These are phyloP conservation scores for Crithidia brevicula DNA, from an alignment of 208 protist genomes.

Conservation along the genomic window DNA sequence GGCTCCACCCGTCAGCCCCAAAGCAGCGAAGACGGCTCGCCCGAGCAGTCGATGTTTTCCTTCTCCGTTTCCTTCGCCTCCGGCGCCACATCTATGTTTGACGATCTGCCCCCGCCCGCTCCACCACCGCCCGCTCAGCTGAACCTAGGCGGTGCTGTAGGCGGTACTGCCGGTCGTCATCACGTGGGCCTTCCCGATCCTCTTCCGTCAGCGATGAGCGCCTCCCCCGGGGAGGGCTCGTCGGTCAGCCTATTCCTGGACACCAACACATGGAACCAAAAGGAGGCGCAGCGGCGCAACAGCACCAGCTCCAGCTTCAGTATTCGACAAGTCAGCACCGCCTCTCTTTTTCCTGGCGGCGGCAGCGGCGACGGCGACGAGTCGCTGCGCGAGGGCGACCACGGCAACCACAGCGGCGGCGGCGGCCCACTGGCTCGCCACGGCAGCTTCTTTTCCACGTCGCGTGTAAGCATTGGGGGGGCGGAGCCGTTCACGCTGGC, in stretches of 20 bases:
- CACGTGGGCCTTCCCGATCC: too few species aligned
- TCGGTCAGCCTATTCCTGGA: constrained; percentile 10
- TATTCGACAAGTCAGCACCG: constrained; percentile 1
- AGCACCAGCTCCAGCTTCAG: constrained; percentile 12
- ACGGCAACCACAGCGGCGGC: background rate
- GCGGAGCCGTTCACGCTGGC: constrained; percentile 11
- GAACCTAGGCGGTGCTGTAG: background rate
- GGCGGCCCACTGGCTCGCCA: background rate
- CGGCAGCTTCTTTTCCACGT: constrained; percentile 10
- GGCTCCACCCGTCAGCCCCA: background rate
- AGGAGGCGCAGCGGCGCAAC: background rate
- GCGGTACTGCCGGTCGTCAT: too few species aligned
- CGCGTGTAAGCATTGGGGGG: constrained; percentile 1
- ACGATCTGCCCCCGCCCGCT: constrained; percentile 18
- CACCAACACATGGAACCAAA: background rate
- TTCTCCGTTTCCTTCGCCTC: constrained; percentile 13
- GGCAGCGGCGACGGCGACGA: background rate
- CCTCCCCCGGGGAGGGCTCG: background rate
- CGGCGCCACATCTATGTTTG: background rate
- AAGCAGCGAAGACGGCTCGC: background rate
- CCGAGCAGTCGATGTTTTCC: constrained; percentile 9
- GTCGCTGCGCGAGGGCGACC: background rate
- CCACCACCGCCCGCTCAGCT: constrained; percentile 18
- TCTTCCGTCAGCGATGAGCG: background rate
- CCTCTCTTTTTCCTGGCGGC: background rate